Evolutionary conservation across 1,284 basidiomycete species (phyloP).

Genomic region (Marasmius sp.): DNA sequence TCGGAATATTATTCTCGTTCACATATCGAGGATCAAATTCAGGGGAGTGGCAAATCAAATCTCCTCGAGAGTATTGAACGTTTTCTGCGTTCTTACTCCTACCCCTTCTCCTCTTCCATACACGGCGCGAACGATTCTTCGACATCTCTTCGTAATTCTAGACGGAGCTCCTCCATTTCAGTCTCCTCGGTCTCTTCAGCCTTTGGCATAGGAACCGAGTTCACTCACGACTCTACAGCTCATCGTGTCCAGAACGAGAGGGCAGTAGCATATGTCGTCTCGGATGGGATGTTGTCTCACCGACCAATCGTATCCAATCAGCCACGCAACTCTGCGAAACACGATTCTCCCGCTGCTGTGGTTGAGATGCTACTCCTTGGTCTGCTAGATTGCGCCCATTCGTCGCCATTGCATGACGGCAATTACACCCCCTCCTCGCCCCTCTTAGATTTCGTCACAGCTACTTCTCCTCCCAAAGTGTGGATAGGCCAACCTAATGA

Average conservation of each 20-base stretch:
- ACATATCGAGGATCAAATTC: background rate
- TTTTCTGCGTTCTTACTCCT: constrained; percentile 3
- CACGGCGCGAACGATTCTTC: background rate
- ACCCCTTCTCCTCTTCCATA: background rate
- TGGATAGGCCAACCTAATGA: background rate
- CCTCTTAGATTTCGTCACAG: background rate
- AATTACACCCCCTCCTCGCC: background rate
- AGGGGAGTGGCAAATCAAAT: constrained; percentile 2
- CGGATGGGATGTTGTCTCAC: background rate
- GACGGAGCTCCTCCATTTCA: background rate
- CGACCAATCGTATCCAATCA: background rate
- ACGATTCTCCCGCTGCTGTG: background rate
- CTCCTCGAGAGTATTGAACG: constrained; percentile 7
- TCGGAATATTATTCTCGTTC: background rate
- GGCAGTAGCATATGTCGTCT: background rate
- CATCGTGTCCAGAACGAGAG: background rate
- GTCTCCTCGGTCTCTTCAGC: background rate
- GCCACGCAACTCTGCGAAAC: background rate
- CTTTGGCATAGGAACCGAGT: background rate
- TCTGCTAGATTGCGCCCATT: background rate
- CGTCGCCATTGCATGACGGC: background rate
- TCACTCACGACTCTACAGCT: background rate
- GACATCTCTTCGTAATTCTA: background rate
- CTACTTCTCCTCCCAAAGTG: background rate
- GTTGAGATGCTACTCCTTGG: background rate